Evolutionary conservation across 371 early-diverging fungal species (phyloP), one percentile per base, ranked within the genome.

Genomic region (Phascolomyces articulosus): DNA sequence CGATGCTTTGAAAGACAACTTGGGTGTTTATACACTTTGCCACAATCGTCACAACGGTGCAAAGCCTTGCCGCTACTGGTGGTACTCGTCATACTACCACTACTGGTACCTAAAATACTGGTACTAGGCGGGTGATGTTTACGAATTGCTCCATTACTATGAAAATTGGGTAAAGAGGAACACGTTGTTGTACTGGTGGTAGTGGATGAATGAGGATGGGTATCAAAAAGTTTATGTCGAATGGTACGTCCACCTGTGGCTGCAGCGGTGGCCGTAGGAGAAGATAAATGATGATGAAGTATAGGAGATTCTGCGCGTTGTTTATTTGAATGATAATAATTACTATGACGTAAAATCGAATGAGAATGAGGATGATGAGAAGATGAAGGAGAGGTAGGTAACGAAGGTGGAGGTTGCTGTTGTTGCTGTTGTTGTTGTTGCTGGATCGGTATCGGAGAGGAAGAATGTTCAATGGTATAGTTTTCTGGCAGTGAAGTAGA

Each of bases 1-100:
- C 85, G 83, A 72, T 91, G 91, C 69, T 88, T 88, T 82, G 63
- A 84, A 80, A 88, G 74, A 59, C 84, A 86, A 62, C 81, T 84
- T 27, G 83, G 78, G 57, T 83, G 83, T 58, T 85, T 85, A 72
- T 86, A 86, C 6, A 74, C 61, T 65, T 87, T 89, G 24, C 85
- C 85, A 66, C 89, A 87, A 20, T 78, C 79, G 34, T 72, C 62
- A 58, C 87, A 86, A 59, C 65, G 58, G 47, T 66, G 65, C 23
- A 66, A 20, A 16, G n/a, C 28, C 40, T 54, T 38, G 47, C 20
- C 49, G 41, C 16, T 44, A 68, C 29, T 16, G 0, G 16, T 44
- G 15, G 4, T 44, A n/a, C 44, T n/a, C 16, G 28, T 21, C 20
- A 24, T 47, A 16, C 18, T 44, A n/a, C n/a, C n/a, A n/a, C n/a